phyloP scores from a whole-genome alignment of 495 filamentous ascomycete genomes.

The Letharia columbiana region DNA sequence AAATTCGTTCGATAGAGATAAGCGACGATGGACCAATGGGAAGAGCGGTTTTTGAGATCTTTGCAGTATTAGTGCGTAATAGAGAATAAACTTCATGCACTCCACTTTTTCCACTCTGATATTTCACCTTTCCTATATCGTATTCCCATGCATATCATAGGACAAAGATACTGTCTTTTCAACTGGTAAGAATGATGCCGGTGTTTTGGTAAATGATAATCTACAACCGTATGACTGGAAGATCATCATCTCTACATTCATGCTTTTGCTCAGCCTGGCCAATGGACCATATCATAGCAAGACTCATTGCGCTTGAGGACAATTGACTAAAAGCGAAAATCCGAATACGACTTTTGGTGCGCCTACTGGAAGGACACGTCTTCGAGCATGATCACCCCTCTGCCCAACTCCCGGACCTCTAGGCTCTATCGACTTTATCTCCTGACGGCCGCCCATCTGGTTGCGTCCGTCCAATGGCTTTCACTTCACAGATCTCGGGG shows the following conservation, averaged over 20 bases:
- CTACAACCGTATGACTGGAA: not conserved
- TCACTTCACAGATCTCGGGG: not conserved
- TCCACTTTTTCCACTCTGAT: not conserved
- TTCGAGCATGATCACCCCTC: not conserved
- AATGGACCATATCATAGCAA: not conserved
- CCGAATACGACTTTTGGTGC: not conserved
- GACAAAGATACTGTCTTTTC: not conserved
- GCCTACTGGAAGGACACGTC: not conserved
- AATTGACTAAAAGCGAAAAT: not conserved
- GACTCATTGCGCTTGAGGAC: not conserved
- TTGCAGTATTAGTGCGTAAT: constrained; percentile 2
- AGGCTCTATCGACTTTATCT: not conserved
- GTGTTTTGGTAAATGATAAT: not conserved
- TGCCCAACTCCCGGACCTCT: not conserved
- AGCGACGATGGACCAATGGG: constrained; percentile 9
- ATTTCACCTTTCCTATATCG: not conserved
- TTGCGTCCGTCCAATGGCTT: not conserved
- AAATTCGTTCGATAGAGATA: constrained; percentile 13
- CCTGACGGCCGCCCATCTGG: not conserved
- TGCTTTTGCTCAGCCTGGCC: not conserved
- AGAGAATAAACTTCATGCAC: constrained; percentile 14
- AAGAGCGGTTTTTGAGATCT: not conserved
- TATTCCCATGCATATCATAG: not conserved
- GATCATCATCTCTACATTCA: not conserved
- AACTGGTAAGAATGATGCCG: too few relatives aligned